Percentiles rank a stretch among this genome's conserved stretches.
Evolutionary conservation across 176 grass and related monocot species (phyloP).

Genomic region (Eragrostis curvula): DNA sequence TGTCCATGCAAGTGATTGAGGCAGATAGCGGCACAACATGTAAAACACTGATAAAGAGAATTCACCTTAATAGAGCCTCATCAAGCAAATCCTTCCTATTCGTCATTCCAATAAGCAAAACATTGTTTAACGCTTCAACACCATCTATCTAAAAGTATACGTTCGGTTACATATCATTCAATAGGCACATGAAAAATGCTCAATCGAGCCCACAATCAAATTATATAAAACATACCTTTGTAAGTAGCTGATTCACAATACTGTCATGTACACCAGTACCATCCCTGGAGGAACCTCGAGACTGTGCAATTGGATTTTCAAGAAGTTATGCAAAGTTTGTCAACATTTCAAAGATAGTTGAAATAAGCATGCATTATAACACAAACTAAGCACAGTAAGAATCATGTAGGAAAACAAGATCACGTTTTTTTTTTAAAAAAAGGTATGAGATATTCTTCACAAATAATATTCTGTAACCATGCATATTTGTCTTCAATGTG

Average conservation of each 20-base stretch:
- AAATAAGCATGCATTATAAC: neutral
- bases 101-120: conserved; percentile 99
- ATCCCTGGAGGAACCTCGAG: conserved; percentile 86
- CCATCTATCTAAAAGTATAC: conserved; percentile 79
- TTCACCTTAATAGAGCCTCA: conserved; percentile 91
- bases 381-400: neutral
- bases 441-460: neutral
- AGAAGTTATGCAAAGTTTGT: neutral
- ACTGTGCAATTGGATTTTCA: conserved; percentile 52
- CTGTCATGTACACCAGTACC: conserved; percentile 93
- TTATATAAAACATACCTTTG: conserved; percentile 62
- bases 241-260: conserved; percentile 94
- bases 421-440: neutral
- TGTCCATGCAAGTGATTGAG: neutral
- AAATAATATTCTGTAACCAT: neutral
- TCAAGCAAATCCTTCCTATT: conserved; percentile 99
- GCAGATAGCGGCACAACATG: neutral
- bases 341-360: conserved; percentile 9
- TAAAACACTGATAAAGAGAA: conserved; percentile 8
- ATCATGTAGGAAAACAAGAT: neutral
- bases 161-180: conserved; percentile 41
- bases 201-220: neutral
- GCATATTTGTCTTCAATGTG: neutral
- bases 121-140: conserved; percentile 93
- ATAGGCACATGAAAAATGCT: conserved; percentile 5